Percentiles rank a stretch among this genome's conserved stretches.
Conservation (phyloP, 179 eudicot species). For the Actinidia arguta region DNA sequence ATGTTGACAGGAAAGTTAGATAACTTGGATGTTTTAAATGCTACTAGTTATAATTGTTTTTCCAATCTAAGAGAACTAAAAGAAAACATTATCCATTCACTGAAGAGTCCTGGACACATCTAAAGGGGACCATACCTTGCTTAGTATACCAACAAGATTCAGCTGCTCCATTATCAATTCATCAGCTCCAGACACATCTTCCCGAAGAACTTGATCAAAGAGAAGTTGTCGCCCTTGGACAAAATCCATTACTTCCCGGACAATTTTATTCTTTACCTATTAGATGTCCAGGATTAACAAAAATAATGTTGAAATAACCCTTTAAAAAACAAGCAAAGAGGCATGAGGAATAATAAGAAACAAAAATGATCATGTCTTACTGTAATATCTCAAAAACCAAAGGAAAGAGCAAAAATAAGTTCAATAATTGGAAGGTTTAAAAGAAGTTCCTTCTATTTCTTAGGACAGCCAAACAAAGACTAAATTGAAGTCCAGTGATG, state of each 20-base stretch:
- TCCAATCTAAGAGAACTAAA: constrained; percentile 2
- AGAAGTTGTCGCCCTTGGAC: constrained; percentile 80
- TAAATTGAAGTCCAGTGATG: neutral
- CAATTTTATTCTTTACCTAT: constrained; percentile 94
- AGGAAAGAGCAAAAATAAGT: neutral
- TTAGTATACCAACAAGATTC: constrained; percentile 85
- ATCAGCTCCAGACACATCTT: constrained; percentile 71
- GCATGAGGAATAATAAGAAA: neutral
- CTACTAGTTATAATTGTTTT: neutral
- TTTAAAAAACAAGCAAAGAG: neutral
- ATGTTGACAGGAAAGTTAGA: neutral
- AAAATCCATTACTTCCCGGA: constrained; percentile 90
- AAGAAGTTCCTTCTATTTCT: neutral
- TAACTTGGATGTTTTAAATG: no score
- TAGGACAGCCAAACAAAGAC: neutral
- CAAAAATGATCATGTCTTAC: neutral
- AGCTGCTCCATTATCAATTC: constrained; percentile 76
- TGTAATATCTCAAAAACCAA: neutral
- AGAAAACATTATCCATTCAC: neutral
- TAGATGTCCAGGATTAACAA: constrained; percentile 1
- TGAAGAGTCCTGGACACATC: neutral
- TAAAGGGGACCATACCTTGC: constrained; percentile 68
- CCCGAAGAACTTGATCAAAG: constrained; percentile 83
- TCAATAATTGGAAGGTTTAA: neutral
- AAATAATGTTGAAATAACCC: neutral